phyloP scores from a whole-genome alignment of 345 rosid genomes.

The Salix purpurea region DNA sequence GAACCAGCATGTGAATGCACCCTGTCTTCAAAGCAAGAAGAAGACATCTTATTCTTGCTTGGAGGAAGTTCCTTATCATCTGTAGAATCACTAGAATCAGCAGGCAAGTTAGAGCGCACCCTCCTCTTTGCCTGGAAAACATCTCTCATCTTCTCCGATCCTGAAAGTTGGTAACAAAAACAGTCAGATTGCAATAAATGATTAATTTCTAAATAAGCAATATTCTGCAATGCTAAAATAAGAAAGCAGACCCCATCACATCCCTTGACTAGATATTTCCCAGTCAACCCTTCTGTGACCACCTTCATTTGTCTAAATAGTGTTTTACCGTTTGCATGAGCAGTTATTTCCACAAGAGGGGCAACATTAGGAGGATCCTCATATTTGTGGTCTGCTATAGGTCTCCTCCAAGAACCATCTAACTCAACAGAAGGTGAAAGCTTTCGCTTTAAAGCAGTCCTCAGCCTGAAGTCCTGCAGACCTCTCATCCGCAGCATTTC shows the following conservation, averaged over 20 bases:
- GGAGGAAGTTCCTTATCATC: constrained; percentile 50
- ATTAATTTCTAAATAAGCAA: constrained; percentile 13
- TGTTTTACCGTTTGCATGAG: constrained; percentile 55
- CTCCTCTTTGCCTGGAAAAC: constrained; percentile 60
- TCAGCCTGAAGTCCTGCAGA: constrained; percentile 76
- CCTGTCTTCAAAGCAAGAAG: constrained; percentile 40
- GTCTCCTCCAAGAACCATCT: constrained; percentile 47
- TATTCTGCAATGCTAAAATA: constrained; percentile 18
- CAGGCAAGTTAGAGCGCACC: constrained; percentile 43
- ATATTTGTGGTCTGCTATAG: constrained; percentile 34
- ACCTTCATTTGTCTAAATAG: constrained; percentile 18
- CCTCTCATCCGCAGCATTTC: constrained; percentile 78
- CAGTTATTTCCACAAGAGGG: constrained; percentile 43
- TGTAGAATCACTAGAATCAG: constrained; percentile 43
- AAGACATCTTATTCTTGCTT: constrained; percentile 40
- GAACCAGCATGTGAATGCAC: constrained; percentile 37
- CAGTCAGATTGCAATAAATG: constrained; percentile 24
- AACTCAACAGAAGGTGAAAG: constrained; percentile 38
- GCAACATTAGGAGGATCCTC: constrained; percentile 44
- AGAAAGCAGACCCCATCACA: constrained; percentile 11
- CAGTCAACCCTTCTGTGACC: constrained; percentile 10
- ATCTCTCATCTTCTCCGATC: constrained; percentile 45
- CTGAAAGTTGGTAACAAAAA: constrained; percentile 45
- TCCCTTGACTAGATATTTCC: constrained; percentile 20
- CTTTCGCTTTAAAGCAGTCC: constrained; percentile 60